Evolutionary conservation across 768 basidiomycete genomes (phyloP).

Genomic region (Tricholoma matsutake): DNA sequence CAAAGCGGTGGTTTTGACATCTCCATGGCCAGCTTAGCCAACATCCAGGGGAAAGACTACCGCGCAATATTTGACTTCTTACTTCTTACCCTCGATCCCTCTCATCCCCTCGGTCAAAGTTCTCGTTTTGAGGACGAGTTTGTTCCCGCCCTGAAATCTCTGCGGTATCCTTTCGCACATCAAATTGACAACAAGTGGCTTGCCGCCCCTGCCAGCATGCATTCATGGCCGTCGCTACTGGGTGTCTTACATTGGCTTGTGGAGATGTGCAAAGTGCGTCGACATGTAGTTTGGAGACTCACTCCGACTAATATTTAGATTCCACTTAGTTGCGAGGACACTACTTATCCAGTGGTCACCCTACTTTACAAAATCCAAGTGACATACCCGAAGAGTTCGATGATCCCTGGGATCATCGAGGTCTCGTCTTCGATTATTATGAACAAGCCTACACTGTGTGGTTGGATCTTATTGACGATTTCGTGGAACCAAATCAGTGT

Average conservation of each 20-base stretch:
- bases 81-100: slow-evolving; percentile 66
- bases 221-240: slow-evolving; percentile 88
- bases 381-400: slow-evolving; percentile 74
- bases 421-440: slow-evolving; percentile 75
- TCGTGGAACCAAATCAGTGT: slow-evolving; percentile 63
- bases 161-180: slow-evolving; percentile 79
- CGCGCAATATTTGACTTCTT: slow-evolving; percentile 82
- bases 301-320: slow-evolving; percentile 19
- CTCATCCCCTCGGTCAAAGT: slow-evolving; percentile 49
- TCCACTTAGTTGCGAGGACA: slow-evolving; percentile 34
- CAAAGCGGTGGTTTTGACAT: slow-evolving; percentile 65
- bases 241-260: slow-evolving; percentile 94
- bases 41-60: slow-evolving; percentile 86
- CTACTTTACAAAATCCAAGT: slow-evolving; percentile 60
- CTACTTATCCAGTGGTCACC: slow-evolving; percentile 62
- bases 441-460: slow-evolving; percentile 65
- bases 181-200: slow-evolving; percentile 84
- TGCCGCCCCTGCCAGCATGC: slow-evolving; percentile 83
- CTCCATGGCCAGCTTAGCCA: slow-evolving; percentile 61
- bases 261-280: slow-evolving; percentile 72
- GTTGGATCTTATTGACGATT: slow-evolving; percentile 64
- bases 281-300: neutral
- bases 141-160: slow-evolving; percentile 64
- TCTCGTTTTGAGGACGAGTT: slow-evolving; percentile 80
- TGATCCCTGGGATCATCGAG: slow-evolving; percentile 68